Base-by-base conservation (phyloP, 2,329 filamentous ascomycete genomes). In the Trichothecium sympodiale region DNA sequence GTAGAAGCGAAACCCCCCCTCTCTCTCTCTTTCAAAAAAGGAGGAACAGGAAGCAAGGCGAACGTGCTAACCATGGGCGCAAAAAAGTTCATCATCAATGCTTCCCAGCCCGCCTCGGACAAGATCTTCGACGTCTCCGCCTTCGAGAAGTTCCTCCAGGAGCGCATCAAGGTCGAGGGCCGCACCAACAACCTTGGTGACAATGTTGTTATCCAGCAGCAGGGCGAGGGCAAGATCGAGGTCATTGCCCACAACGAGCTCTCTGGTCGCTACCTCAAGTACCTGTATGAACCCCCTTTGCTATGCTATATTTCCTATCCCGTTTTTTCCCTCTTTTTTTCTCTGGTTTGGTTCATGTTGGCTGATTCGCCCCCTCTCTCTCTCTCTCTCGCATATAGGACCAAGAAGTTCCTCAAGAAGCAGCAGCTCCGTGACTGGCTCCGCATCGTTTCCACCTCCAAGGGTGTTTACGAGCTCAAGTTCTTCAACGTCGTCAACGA, bases 361-460 rank as follows among this genome's bases (percentile, higher is more conserved):
- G n/a, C n/a, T n/a, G n/a, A n/a, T n/a, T n/a, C n/a, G n/a, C 20
- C 20, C 20, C 20, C 10, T 10, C 6, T 25, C 20, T 25, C 10
- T 6, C 10, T 25, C 8, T 6, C 20, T 25, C 10, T 6, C 10
- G 6, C 8, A 4, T 12, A 23, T 43, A 94, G 86, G 65, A 98
- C 91, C 67, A 98, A 98, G 86, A 98, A 98, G 80, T 98, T 94
- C 83, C 83, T 98, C 69, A 98, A 98, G 87, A 98, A 98, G 85
- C 86, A 95, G 77, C 89, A 96, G 80, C 85, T 98, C 64, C 86
- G 91, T 73, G 91, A 98, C 77, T 98, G 91, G 91, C 84, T 98
- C 61, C 88, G 91, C 59, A 89, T 98, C 56, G 91, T 98, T 60
- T 93, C 87, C 54, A 96, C 89, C 64, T 87, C 83, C 65, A 89